Evolutionary conservation across 2,329 filamentous ascomycete genomes (phyloP), one percentile per base, ranked within the genome.

Genomic region (Penicillium sp.): DNA sequence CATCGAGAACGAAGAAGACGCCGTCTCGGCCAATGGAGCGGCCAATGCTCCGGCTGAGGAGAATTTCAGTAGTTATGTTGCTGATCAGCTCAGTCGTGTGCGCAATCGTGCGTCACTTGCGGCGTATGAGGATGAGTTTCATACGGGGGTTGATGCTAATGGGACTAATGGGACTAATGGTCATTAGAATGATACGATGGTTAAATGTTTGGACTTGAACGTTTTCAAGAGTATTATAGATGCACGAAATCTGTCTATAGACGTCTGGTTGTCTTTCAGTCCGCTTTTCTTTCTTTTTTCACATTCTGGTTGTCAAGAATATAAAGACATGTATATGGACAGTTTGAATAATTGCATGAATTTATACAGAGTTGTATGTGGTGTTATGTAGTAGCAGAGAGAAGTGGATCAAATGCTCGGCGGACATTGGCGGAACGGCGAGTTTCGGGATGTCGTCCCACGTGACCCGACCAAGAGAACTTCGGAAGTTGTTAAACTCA

Each of bases 41-140:
- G 14, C 21, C 18, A n/a, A 5, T 18, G 75, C 80, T 33, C 81
- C 85, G 66, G 84, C 84, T 0, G 82, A 91, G 65, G 78, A 82
- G 55, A 89, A 94, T 63, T 83, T 96, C 67, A 86, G 90, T 59
- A 82, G 84, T 62, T 96, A 96, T 70, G 88, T 97, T 56, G 85
- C 83, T 28, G 88, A 91, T 61, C 89, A 96, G 75, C 79, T 97
- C 57, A 81, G 87, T 71, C 80, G 86, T 56, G 86, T 94, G 66
- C 85, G 82, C 68, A 85, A 81, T 47, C 79, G 84, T 54, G 79
- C 71, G 35, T 76, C 77, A 30, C 71, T 74, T 18, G 78, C 74
- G 20, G 70, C 79, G 48, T 81, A 82, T 58, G 78, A 80, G 56
- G 85, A 87, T 66, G 85, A 88, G 72, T 81, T 87, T 64, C 81